Evolutionary conservation across 768 basidiomycete species (phyloP).

Genomic region (Tricholoma sp.): DNA sequence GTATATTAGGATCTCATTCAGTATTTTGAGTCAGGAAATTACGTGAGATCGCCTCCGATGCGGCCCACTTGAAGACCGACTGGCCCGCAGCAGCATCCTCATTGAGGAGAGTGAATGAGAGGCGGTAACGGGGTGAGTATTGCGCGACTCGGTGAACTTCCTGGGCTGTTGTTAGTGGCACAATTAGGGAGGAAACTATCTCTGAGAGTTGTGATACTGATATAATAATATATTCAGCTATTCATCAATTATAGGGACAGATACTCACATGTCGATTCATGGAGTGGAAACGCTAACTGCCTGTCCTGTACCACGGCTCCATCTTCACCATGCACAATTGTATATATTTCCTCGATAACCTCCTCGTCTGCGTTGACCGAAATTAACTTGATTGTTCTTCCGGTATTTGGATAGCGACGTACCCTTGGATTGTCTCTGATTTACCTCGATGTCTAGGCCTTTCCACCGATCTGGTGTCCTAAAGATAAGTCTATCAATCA

Average conservation of each 20-base stretch:
- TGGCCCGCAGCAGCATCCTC: slow-evolving; percentile 75
- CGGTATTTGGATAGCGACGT: slow-evolving; percentile 11
- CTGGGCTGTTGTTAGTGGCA: slow-evolving; percentile 37
- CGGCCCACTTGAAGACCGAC: slow-evolving; percentile 66
- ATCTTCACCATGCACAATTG: slow-evolving; percentile 14
- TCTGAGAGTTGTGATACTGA: slow-evolving; percentile 22
- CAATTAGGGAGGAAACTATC: slow-evolving; percentile 32
- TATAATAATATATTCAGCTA: not conserved
- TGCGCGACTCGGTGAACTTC: slow-evolving; percentile 52
- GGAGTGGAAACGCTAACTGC: slow-evolving; percentile 25
- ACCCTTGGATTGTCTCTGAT: slow-evolving; percentile 26
- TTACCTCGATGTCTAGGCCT: slow-evolving; percentile 35
- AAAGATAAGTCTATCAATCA: slow-evolving; percentile 20
- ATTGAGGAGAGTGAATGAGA: slow-evolving; percentile 91
- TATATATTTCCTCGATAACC: slow-evolving; percentile 14
- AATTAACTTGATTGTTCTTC: not conserved
- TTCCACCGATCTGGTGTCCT: slow-evolving; percentile 31
- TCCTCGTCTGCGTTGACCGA: slow-evolving; percentile 3
- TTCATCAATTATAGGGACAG: not conserved
- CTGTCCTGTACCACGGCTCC: slow-evolving; percentile 19
- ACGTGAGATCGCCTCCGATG: slow-evolving; percentile 61
- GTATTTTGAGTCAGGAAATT: slow-evolving; percentile 22
- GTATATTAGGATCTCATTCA: not conserved
- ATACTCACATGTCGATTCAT: slow-evolving; percentile 15
- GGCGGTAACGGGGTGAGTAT: slow-evolving; percentile 77